Conservation (phyloP, 345 rosid genomes). For the Linum lewisii region DNA sequence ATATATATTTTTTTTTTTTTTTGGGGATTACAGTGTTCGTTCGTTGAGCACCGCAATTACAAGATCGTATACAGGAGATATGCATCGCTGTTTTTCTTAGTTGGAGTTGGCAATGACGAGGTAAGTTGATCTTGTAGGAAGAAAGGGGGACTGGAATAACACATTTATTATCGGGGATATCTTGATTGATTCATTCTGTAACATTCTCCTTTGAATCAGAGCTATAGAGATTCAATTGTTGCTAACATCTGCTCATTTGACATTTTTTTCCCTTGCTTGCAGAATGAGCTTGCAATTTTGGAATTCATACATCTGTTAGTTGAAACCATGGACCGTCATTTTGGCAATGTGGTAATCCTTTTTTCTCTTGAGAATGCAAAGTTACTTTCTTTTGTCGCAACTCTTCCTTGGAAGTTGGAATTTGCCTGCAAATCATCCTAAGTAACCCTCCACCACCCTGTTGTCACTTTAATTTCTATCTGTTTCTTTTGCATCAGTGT, state of each 20-base stretch:
- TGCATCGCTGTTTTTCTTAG: slow-evolving; percentile 90
- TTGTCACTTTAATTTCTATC: neutral
- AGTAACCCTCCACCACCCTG: neutral
- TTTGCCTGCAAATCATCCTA: too few species aligned
- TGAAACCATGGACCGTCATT: slow-evolving; percentile 97
- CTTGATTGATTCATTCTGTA: neutral
- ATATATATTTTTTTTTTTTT: too few species aligned
- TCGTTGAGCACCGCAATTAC: slow-evolving; percentile 96
- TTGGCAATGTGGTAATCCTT: slow-evolving; percentile 81
- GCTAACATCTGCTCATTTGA: neutral
- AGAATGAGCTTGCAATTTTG: slow-evolving; percentile 90
- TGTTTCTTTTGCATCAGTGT: slow-evolving; percentile 36
- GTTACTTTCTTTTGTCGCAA: neutral
- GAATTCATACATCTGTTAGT: slow-evolving; percentile 94
- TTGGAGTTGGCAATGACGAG: slow-evolving; percentile 92
- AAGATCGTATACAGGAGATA: slow-evolving; percentile 91
- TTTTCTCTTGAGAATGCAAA: neutral
- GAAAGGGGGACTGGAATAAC: too few species aligned
- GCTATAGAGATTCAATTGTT: neutral
- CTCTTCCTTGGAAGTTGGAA: neutral
- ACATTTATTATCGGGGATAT: too few species aligned
- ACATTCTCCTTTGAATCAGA: neutral
- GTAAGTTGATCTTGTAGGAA: slow-evolving; percentile 27
- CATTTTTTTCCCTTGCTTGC: slow-evolving; percentile 7
- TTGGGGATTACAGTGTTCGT: slow-evolving; percentile 59